phyloP scores from a whole-genome alignment of 139 green algal species.

The Closterium sp. region DNA sequence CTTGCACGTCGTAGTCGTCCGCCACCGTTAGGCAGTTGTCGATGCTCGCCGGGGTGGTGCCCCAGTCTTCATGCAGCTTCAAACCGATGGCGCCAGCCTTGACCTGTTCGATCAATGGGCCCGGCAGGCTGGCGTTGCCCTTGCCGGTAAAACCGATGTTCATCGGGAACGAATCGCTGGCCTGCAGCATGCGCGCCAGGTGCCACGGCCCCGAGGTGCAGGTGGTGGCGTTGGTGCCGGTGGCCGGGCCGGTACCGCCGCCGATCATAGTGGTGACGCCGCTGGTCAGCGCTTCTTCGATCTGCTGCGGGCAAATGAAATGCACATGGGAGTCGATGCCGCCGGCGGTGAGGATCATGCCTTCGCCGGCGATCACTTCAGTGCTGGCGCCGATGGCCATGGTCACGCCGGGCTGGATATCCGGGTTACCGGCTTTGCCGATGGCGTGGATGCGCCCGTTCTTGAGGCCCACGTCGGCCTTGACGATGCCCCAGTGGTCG shows the following conservation, averaged over 20 bases:
- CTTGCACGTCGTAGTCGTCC: constrained; percentile 47
- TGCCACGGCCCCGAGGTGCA: constrained; percentile 47
- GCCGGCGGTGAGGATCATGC: constrained; percentile 55
- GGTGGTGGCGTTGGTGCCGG: constrained; percentile 51
- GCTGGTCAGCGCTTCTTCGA: constrained; percentile 15
- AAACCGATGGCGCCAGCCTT: constrained; percentile 47
- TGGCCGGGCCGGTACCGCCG: constrained; percentile 51
- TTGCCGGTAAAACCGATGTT: constrained; percentile 59
- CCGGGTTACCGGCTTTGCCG: constrained; percentile 57
- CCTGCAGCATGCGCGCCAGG: constrained; percentile 51
- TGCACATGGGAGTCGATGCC: too few species aligned
- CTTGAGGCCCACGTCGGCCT: constrained; percentile 52
- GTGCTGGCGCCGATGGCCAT: constrained; percentile 55
- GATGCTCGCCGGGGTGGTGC: constrained; percentile 53
- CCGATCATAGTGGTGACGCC: constrained; percentile 3
- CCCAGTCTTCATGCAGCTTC: too few species aligned
- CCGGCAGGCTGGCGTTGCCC: constrained; percentile 42
- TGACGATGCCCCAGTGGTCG: constrained; percentile 54
- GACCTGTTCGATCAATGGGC: constrained; percentile 50
- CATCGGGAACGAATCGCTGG: constrained; percentile 46
- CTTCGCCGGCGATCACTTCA: constrained; percentile 56
- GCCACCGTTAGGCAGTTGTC: constrained; percentile 53
- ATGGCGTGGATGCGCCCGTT: constrained; percentile 41
- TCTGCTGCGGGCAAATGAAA: constrained; percentile 54
- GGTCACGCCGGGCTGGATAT: constrained; percentile 50